Base-by-base conservation (phyloP, 2,329 filamentous ascomycete species). In the Xylariaceae sp. region DNA sequence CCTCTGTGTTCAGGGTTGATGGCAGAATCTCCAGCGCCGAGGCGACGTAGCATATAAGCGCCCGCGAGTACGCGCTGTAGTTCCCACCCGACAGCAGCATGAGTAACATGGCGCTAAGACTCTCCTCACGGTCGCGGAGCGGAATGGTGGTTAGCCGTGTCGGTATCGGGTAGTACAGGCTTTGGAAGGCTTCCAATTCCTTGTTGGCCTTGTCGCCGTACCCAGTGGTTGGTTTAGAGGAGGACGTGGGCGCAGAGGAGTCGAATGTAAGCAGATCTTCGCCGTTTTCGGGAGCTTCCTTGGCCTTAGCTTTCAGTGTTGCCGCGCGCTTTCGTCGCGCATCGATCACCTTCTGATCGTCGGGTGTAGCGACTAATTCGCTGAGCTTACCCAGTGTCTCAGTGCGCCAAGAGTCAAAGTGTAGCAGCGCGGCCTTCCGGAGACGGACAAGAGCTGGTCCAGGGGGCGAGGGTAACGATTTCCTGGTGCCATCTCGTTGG, bases 371-470 rank as follows among this genome's bases (percentile, higher is more conserved):
- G 10, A 86, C 73, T 3, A 91, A 81, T 61, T 93, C 87, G 41
- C 84, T 85, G 1, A 96, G 77, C 37, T 87, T 82, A 15, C 79
- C 73, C n/a, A 92, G 77, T 1, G 93, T 85, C 26, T 84, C 80
- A 21, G 83, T 80, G 53, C 85, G 79, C 92, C 92, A 96, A n/a
- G 85, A 81, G 58, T 91, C 85, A 64, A 92, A 90, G 64, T 89
- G 83, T 36, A 79, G 75, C 10, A 94, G 70, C 1, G 88, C 84
- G 4, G 83, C 82, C 21, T 66, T 69, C 18, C 79, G 73, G 11
- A 82, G 61, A 21, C 61, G 65, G 30, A 69, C 33, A 7, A 76
- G 65, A n/a, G 68, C 68, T 16, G 67, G 65, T 39, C 62, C 66
- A 16, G 57, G 40, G 11, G 33, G 53, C 11, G 50, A 24, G 18